Conservation (phyloP, 495 filamentous ascomycete genomes). For the Rusavskia elegans region DNA sequence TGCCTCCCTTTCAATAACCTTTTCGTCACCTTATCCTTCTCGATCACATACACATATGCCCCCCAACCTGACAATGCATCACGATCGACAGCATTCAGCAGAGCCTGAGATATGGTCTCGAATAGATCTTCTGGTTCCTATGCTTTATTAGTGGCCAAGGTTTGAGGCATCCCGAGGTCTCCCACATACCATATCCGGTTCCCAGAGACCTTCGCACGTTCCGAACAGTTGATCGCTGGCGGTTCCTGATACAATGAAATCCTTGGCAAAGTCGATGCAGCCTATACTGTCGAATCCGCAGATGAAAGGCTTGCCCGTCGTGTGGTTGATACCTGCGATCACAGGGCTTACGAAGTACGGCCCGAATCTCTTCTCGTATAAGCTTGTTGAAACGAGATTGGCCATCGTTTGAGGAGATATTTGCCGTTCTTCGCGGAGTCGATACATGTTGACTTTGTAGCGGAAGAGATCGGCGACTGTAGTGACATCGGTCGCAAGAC, state of each 20-base stretch:
- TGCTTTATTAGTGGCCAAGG: background rate
- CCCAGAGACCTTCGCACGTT: constrained; percentile 97
- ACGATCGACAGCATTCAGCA: constrained; percentile 88
- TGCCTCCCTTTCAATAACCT: constrained; percentile 84
- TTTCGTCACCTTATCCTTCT: constrained; percentile 99
- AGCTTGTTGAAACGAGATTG: constrained; percentile 74
- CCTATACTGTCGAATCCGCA: constrained; percentile 99
- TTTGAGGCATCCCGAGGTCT: background rate
- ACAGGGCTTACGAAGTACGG: constrained; percentile 93
- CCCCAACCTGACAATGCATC: constrained; percentile 97
- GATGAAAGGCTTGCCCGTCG: constrained; percentile 86
- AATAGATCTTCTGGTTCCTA: constrained; percentile 88
- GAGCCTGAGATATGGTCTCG: constrained; percentile 94
- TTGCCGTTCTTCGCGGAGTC: constrained; percentile 88
- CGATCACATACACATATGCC: constrained; percentile 95
- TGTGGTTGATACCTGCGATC: constrained; percentile 83
- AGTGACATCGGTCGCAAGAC: constrained; percentile 85
- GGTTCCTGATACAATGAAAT: constrained; percentile 95
- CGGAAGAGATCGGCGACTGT: constrained; percentile 96
- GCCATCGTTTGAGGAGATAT: constrained; percentile 90
- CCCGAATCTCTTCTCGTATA: constrained; percentile 93
- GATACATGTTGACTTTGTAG: constrained; percentile 99
- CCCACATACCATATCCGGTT: constrained; percentile 71
- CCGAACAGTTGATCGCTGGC: constrained; percentile 95
- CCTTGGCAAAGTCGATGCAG: constrained; percentile 97